Conservation (phyloP, 129 eudicot species). For the Gnaphalium uliginosum region DNA sequence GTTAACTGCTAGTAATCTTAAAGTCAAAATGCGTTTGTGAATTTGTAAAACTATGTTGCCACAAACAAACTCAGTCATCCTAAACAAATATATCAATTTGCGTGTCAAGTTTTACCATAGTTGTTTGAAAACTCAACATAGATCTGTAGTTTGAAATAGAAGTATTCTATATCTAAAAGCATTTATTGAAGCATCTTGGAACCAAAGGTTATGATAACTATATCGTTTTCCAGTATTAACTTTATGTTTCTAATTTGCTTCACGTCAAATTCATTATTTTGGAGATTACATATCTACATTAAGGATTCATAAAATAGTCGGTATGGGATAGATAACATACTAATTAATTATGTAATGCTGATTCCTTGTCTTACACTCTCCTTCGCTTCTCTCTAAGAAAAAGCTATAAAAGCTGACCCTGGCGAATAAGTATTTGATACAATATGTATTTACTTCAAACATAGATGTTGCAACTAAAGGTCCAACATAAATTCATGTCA, state of each 20-base stretch:
- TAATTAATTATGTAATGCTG: constrained; percentile 4
- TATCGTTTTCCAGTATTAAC: background rate
- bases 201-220: constrained; percentile 4
- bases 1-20: too few relatives aligned
- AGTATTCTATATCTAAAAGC: constrained; percentile 8
- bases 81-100: background rate
- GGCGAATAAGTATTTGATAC: background rate
- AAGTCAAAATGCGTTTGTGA: background rate
- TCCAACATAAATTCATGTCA: constrained; percentile 4
- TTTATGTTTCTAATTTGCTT: background rate
- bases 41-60: background rate
- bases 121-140: constrained; percentile 2
- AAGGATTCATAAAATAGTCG: background rate
- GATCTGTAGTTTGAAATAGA: background rate
- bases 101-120: constrained; percentile 6
- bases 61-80: background rate
- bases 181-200: background rate
- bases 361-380: background rate
- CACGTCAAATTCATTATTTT: constrained; percentile 1
- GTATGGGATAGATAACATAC: constrained; percentile 3
- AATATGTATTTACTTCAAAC: constrained; percentile 2
- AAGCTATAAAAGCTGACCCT: constrained; percentile 4
- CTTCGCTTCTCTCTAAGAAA: background rate
- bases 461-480: background rate
- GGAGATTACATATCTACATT: constrained; percentile 5